These are phyloP conservation scores for Mrakia hoshinonis DNA, from an alignment of 768 basidiomycete species.

Conservation along the genomic window DNA sequence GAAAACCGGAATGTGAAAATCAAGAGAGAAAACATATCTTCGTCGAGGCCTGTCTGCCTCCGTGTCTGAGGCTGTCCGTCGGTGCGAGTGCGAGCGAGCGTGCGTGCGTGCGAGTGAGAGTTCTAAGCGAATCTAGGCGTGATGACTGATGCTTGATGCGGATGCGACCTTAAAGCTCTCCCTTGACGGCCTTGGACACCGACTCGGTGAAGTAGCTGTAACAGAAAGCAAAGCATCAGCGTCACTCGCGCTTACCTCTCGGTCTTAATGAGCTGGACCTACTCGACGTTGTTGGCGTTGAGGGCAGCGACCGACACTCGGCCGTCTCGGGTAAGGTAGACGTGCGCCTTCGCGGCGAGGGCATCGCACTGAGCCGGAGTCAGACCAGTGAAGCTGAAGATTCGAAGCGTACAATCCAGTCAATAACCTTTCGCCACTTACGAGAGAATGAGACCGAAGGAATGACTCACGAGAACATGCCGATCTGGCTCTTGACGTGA, in stretches of 20 bases:
- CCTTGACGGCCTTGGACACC: conserved; percentile 72
- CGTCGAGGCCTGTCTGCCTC: not conserved
- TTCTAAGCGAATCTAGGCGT: not conserved
- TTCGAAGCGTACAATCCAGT: too few species aligned
- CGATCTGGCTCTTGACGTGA: conserved; percentile 68
- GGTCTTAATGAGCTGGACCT: too few species aligned
- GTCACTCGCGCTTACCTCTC: too few species aligned
- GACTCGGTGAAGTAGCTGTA: conserved; percentile 66
- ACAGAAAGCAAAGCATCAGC: not conserved
- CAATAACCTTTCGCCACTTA: too few species aligned
- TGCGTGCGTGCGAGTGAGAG: not conserved
- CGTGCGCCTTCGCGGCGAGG: conserved; percentile 76
- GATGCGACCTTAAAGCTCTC: conserved; percentile 49
- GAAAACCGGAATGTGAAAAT: not conserved
- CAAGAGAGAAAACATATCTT: not conserved
- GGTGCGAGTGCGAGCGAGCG: too few species aligned
- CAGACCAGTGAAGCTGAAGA: conserved; percentile 72
- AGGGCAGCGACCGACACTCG: conserved; percentile 88
- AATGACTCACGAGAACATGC: conserved; percentile 10
- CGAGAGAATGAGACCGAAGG: conserved; percentile 41
- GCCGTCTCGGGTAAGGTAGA: conserved; percentile 44
- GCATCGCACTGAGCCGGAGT: conserved; percentile 67
- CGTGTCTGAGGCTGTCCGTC: not conserved
- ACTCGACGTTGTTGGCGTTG: conserved; percentile 72
- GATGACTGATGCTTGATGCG: not conserved